Percentiles rank a stretch among this genome's conserved stretches.
These are phyloP conservation scores for Acanthamoeba divionensis DNA, from an alignment of 208 protist species.

Conservation along the genomic window DNA sequence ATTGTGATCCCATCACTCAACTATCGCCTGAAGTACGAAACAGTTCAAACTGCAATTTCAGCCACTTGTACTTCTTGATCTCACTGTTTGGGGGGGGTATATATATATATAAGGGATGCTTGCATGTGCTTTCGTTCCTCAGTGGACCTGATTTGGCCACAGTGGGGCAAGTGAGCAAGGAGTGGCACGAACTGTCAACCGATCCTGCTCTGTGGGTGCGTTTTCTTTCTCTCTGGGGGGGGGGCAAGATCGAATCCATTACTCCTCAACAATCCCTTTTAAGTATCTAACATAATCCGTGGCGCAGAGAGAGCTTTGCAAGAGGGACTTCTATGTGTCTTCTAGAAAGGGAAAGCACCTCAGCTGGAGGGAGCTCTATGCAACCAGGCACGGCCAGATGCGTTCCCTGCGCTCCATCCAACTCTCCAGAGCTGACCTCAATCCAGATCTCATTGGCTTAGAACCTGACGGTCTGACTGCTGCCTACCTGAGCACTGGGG, in stretches of 20 bases:
- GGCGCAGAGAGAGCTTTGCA: neutral
- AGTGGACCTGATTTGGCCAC: neutral
- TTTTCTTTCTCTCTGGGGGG: neutral
- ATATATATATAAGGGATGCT: neutral
- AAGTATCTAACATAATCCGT: neutral
- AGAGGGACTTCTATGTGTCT: neutral
- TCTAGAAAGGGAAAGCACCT: neutral
- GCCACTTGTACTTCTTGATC: too few species aligned
- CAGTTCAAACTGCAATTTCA: too few species aligned
- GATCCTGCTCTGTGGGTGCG: constrained; percentile 6
- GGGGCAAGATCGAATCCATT: too few species aligned
- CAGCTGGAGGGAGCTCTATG: neutral
- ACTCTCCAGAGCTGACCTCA: neutral
- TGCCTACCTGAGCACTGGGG: neutral
- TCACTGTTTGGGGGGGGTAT: too few species aligned
- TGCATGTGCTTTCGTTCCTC: constrained; percentile 39
- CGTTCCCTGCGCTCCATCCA: neutral
- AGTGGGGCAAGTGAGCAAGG: neutral
- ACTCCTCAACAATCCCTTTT: neutral
- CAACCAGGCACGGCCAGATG: neutral
- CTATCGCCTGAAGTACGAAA: too few species aligned
- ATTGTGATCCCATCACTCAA: too few species aligned
- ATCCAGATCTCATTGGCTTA: neutral
- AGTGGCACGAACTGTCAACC: neutral
- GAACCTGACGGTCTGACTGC: neutral